Conservation (phyloP, 257 asterid species). For the Solanum chiquidenum region DNA sequence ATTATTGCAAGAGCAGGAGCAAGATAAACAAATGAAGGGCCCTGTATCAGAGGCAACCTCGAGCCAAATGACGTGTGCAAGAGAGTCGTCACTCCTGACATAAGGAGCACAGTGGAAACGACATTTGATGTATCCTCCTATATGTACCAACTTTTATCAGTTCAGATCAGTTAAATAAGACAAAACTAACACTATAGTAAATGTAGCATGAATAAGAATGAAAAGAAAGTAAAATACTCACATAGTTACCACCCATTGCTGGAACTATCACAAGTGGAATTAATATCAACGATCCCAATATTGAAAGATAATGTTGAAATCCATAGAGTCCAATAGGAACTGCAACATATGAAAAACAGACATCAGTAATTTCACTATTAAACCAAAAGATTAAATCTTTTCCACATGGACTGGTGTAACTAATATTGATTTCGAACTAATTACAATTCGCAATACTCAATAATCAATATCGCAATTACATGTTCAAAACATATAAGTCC, state of each 20-base stretch:
- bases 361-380: not conserved
- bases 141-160: slow-evolving; percentile 15
- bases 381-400: not conserved
- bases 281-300: slow-evolving; percentile 85
- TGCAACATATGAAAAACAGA: slow-evolving; percentile 25
- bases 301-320: slow-evolving; percentile 85
- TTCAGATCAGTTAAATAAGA: not conserved
- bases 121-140: slow-evolving; percentile 94
- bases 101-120: slow-evolving; percentile 78
- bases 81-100: slow-evolving; percentile 89
- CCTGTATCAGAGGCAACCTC: slow-evolving; percentile 96
- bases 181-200: not conserved
- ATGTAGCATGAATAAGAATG: slow-evolving; percentile 6
- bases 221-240: slow-evolving; percentile 50
- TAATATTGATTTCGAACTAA: not conserved
- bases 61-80: slow-evolving; percentile 87
- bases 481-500: not conserved
- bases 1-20: slow-evolving; percentile 95
- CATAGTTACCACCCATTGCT: slow-evolving; percentile 99
- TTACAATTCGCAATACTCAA: not conserved
- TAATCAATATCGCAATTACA: not conserved
- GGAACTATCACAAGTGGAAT: slow-evolving; percentile 97
- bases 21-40: slow-evolving; percentile 92
- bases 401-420: not conserved
- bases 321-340: slow-evolving; percentile 97